These are phyloP conservation scores for Colletotrichum cuscutae DNA, from an alignment of 2,329 filamentous ascomycete species.

Conservation along the genomic window DNA sequence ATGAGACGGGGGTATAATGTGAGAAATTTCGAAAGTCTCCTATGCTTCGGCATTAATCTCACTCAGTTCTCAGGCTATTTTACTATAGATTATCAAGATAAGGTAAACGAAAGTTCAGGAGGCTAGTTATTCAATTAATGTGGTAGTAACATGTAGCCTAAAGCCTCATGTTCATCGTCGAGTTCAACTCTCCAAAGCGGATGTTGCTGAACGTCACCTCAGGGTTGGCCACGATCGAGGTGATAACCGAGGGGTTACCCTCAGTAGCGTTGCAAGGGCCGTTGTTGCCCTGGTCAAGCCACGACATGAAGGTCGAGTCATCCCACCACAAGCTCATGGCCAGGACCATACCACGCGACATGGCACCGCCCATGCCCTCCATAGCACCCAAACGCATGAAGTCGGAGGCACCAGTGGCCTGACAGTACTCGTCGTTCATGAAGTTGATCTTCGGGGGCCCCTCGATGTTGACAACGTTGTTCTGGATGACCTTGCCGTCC, in stretches of 20 bases:
- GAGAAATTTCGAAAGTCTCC: fast-evolving
- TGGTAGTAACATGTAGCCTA: not conserved
- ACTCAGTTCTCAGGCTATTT: too few relatives aligned
- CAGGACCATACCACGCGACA: slow-evolving; percentile 62
- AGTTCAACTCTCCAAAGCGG: slow-evolving; percentile 64
- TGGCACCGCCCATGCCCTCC: slow-evolving; percentile 53
- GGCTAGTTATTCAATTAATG: not conserved
- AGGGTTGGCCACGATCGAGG: slow-evolving; percentile 54
- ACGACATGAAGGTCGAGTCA: slow-evolving; percentile 62
- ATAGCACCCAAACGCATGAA: slow-evolving; percentile 49
- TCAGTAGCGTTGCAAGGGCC: slow-evolving; percentile 66
- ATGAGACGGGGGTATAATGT: not conserved
- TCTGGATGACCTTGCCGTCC: slow-evolving; percentile 55
- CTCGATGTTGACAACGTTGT: slow-evolving; percentile 43
- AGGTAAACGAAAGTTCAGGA: not conserved
- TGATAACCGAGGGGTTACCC: slow-evolving; percentile 61
- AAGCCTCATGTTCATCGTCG: slow-evolving; percentile 36
- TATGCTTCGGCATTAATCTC: too few relatives aligned
- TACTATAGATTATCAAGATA: too few relatives aligned
- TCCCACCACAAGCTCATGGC: slow-evolving; percentile 68
- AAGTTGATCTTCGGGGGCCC: slow-evolving; percentile 39
- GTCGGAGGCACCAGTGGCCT: slow-evolving; percentile 37
- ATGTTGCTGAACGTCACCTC: slow-evolving; percentile 66
- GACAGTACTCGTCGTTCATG: slow-evolving; percentile 42
- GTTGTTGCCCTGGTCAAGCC: slow-evolving; percentile 61